A percentile compares a stretch with the other conserved stretches of the same genome.
Evolutionary conservation across 2,329 filamentous ascomycete species (phyloP).

Genomic region (Fusarium caatingaense): DNA sequence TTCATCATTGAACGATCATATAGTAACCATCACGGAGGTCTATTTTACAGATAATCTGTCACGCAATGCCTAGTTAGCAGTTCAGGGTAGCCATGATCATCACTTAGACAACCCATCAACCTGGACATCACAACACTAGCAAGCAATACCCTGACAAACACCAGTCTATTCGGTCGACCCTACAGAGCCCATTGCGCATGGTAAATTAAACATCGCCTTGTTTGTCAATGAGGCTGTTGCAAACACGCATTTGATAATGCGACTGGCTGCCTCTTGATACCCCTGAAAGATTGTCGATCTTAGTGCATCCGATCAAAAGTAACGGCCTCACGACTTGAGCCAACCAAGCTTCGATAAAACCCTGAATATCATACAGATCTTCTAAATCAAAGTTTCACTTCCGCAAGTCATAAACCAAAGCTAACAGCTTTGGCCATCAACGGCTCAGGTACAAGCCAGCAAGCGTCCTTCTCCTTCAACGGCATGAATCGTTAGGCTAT

Average conservation of each 20-base stretch:
- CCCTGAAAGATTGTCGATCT: slow-evolving; percentile 8
- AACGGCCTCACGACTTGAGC: neutral
- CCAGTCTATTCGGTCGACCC: neutral
- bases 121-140: neutral
- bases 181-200: neutral
- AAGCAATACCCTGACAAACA: neutral
- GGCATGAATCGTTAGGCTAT: slow-evolving; percentile 5
- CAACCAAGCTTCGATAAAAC: slow-evolving; percentile 1
- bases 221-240: slow-evolving; percentile 21
- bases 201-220: slow-evolving; percentile 11
- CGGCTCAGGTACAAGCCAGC: neutral
- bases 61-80: neutral
- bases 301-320: neutral
- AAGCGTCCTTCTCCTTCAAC: neutral
- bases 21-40: neutral
- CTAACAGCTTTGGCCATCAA: neutral
- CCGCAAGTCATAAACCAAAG: neutral
- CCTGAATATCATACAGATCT: neutral
- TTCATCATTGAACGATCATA: neutral
- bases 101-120: neutral
- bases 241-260: neutral
- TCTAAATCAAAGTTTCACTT: neutral
- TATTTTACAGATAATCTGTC: neutral
- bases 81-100: neutral
- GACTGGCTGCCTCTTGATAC: slow-evolving; percentile 30